Evolutionary conservation across 331 rosid genomes (phyloP), one percentile per base, ranked within the genome.

Genomic region (Rhamnella rubrinervis): DNA sequence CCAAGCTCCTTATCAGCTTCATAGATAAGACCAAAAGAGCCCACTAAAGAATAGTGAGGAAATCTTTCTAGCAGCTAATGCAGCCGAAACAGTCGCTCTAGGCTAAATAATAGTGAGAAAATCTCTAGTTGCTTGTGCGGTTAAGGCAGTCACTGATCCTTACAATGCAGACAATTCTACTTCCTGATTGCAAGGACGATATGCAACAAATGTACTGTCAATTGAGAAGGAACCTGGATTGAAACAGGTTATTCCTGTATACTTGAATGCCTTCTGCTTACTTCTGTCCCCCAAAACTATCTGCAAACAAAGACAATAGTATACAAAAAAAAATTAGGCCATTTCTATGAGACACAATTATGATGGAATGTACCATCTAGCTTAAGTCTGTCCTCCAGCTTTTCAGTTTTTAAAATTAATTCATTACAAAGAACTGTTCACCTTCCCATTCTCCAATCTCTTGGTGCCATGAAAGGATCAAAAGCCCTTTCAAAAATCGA

Each of bases 191-290:
- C 84, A 85, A 55, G 97, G 95, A 26, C 96, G 91, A 80, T 84
- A 93, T 23, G 88, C 97, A 80, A 84, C 96, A 65, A 91, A 90
- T 38, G 96, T 84, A 63, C 80, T 75, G 65, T 91, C 97, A 52
- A 67, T 84, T 46, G 97, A 81, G 80, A 93, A 91, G 67, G 96
- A 93, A 71, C 95, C 97, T 0, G 98, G 83, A 77, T 93, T 93
- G 59, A 88, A 91, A 76, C 96, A 93, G 68, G 97, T 84, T 70
- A 86, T 87, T 80, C 97, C 98, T 59, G 89, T 89, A 87, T 91
- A 87, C 73, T 91, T 91, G 82, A 91, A 93, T 44, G 96, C 97
- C 74, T 91, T 92, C 74, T 89, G 97, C 74, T 74, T 81, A 66
- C 98, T 93, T 80, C 85, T 89, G 78, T 93, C 98, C 67, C 92